Percentiles rank a stretch among this genome's conserved stretches.
Conservation (phyloP, 2,329 filamentous ascomycete species). For the Setomelanomma holmii region DNA sequence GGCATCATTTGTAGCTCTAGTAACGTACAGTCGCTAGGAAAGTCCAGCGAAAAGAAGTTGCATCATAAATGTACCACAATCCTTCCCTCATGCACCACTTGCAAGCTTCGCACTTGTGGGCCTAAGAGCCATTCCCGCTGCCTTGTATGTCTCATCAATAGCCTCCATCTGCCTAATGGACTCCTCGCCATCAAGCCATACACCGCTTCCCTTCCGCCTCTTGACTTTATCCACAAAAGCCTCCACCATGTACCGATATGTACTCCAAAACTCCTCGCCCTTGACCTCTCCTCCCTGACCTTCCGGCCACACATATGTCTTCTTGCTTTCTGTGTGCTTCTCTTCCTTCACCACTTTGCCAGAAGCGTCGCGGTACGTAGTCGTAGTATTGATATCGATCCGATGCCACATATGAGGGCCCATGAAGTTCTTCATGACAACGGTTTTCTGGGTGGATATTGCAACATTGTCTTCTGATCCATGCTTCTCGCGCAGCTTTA, state of each 20-base stretch:
- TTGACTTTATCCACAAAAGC: constrained; percentile 45
- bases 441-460: constrained; percentile 14
- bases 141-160: constrained; percentile 45
- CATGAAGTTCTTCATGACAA: constrained; percentile 29
- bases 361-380: constrained; percentile 3
- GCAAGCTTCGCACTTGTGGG: constrained; percentile 25
- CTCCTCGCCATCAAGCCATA: constrained; percentile 43
- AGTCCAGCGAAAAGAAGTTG: too few relatives aligned
- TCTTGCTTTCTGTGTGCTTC: constrained; percentile 17
- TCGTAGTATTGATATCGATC: constrained; percentile 22
- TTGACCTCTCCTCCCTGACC: constrained; percentile 27
- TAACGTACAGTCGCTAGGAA: too few relatives aligned
- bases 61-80: too few relatives aligned
- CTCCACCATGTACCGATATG: constrained; percentile 47
- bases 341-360: constrained; percentile 15
- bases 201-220: constrained; percentile 30
- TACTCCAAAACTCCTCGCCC: constrained; percentile 40
- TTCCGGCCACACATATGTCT: constrained; percentile 40
- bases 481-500: constrained; percentile 18
- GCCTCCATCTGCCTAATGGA: constrained; percentile 45
- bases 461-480: constrained; percentile 7
- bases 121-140: constrained; percentile 32
- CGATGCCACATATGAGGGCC: constrained; percentile 28
- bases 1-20: too few relatives aligned
- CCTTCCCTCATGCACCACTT: too few relatives aligned